These are phyloP conservation scores for Macrolepiota albuminosa DNA, from an alignment of 768 basidiomycete genomes.

Conservation along the genomic window DNA sequence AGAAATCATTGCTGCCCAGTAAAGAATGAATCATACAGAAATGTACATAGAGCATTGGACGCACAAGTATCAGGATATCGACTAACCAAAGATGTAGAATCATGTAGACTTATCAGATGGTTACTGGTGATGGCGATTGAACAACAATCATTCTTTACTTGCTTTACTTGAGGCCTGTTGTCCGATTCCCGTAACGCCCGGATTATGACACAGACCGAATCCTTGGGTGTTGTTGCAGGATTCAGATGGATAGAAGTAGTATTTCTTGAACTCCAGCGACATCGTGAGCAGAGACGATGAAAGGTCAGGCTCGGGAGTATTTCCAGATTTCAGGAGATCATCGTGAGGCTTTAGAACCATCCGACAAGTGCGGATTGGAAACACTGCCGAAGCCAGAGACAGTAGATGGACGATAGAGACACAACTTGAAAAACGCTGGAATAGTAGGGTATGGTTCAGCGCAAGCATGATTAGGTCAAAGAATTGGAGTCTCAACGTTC, in stretches of 20 bases:
- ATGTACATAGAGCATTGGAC: not conserved
- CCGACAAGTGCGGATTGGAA: too few species aligned
- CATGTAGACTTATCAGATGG: not conserved
- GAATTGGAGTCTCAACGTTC: too few species aligned
- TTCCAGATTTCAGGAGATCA: too few species aligned
- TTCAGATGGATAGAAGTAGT: not conserved
- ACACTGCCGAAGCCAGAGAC: too few species aligned
- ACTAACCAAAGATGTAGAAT: not conserved
- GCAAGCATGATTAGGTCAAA: too few species aligned
- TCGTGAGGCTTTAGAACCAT: too few species aligned
- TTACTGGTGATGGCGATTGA: not conserved
- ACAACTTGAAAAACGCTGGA: too few species aligned
- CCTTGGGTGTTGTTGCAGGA: not conserved
- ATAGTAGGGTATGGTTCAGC: too few species aligned
- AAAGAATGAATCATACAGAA: not conserved
- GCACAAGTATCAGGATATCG: not conserved
- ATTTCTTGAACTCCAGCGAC: not conserved
- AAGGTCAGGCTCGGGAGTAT: not conserved
- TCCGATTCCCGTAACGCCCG: slow-evolving; percentile 1
- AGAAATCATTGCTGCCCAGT: not conserved
- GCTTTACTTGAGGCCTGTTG: not conserved
- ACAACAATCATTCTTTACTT: too few species aligned
- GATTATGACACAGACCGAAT: not conserved
- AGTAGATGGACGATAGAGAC: too few species aligned
- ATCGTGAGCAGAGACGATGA: not conserved